These are phyloP conservation scores for Boletus coccyginus DNA, from an alignment of 768 basidiomycete genomes.

Conservation along the genomic window DNA sequence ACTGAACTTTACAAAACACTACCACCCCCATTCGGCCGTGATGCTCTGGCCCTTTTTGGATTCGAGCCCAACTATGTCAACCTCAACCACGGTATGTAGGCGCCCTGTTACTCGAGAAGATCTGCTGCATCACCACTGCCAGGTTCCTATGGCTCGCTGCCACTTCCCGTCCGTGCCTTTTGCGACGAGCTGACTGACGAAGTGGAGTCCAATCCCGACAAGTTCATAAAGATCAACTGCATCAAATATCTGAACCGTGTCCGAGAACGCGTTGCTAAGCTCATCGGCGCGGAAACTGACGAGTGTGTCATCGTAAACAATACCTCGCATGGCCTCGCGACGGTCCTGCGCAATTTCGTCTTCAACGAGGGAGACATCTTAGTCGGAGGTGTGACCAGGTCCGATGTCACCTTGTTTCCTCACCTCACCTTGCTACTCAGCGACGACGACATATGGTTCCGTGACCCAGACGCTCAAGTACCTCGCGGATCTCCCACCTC, in stretches of 20 bases:
- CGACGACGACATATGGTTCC: conserved; percentile 56
- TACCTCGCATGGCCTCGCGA: conserved; percentile 46
- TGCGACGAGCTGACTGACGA: conserved; percentile 39
- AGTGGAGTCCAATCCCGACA: conserved; percentile 56
- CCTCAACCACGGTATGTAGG: conserved; percentile 56
- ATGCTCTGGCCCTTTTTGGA: conserved; percentile 49
- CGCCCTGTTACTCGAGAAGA: not conserved
- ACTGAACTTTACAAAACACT: conserved; percentile 20
- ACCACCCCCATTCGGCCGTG: conserved; percentile 55
- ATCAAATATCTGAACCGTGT: conserved; percentile 35
- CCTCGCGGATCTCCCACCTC: conserved; percentile 52
- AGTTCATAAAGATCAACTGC: conserved; percentile 44
- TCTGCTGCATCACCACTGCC: not conserved
- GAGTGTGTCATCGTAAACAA: conserved; percentile 52
- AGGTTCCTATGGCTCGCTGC: conserved; percentile 61
- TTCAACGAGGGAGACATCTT: conserved; percentile 57
- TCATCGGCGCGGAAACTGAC: conserved; percentile 50
- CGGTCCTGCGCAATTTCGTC: conserved; percentile 61
- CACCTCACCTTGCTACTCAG: conserved; percentile 30
- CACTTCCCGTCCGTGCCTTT: conserved; percentile 48
- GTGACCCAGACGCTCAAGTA: conserved; percentile 50
- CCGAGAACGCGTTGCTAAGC: conserved; percentile 45
- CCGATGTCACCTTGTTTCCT: not conserved
- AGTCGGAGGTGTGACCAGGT: conserved; percentile 37
- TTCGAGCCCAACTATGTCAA: conserved; percentile 61